Base-by-base conservation (phyloP, 495 filamentous ascomycete genomes). In the Daldinia childiae region DNA sequence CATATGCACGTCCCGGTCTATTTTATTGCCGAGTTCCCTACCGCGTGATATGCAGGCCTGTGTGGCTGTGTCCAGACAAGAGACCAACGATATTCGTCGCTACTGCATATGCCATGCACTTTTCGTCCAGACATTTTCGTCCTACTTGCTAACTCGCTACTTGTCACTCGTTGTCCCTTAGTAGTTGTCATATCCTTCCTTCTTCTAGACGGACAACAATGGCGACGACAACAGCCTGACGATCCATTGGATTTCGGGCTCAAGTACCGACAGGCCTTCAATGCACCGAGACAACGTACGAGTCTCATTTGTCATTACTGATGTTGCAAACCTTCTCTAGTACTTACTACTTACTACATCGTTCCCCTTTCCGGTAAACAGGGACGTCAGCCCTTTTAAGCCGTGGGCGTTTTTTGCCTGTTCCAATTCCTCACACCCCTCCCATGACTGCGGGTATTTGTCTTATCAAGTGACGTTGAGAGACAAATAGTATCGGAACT, bases 101-200 rank as follows among this genome's bases (percentile, higher is more conserved):
- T 45, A 67, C 62, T 73, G 66, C 71, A 73, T 73, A 73, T 73
- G 71, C 71, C 57, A 73, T 73, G 71, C 71, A 63, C 62, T 61
- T 58, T 54, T 54, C 58, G 43, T 69, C 71, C 27, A 68, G 58
- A 73, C 66, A 63, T 69, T 69, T 63, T 65, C 52, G 62, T 58
- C 57, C 50, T 73, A 56, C 51, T 36, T 36, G 11, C 34, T 14
- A 9, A 36, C 11, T 38, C 39, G 51, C 51, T 55, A 30, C 9
- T 54, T 9, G 24, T 54, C 30, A 34, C 55, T 61, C 26, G 43
- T 21, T 48, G 43, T 24, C 9, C 43, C 43, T 15, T 24, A 14
- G 17, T 48, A 48, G 54, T 41, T 45, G 64, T 39, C 70, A 66
- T 69, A 68, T 73, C 66, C 50, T 73, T 73, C 38, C 71, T 43